A percentile compares a stretch with the other conserved stretches of the same genome.
Conservation (phyloP, 2,329 filamentous ascomycete species). For the Periconia macrospinosa region DNA sequence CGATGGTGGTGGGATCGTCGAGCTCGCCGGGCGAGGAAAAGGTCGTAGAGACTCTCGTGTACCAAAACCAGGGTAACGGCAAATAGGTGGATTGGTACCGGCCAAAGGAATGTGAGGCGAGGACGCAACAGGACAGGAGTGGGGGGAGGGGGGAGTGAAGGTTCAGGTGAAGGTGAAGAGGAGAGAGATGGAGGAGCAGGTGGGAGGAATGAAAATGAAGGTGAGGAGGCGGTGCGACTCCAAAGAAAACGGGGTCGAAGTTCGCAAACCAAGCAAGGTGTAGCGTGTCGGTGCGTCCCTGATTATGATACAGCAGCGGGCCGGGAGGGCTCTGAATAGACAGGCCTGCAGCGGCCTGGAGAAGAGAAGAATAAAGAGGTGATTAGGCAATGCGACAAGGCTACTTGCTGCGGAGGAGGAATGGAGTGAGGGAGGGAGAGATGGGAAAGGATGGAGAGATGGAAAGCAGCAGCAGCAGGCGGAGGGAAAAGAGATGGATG, state of each 20-base stretch:
- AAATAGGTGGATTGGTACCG: constrained; percentile 41
- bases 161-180: constrained; percentile 25
- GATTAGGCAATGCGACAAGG: constrained; percentile 36
- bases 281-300: constrained; percentile 1
- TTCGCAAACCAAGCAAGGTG: not conserved
- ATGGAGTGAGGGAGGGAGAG: constrained; percentile 3
- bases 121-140: constrained; percentile 9
- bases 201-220: not conserved
- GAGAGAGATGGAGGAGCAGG: not conserved
- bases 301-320: constrained; percentile 37
- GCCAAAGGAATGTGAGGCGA: constrained; percentile 46
- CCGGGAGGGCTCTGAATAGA: constrained; percentile 30
- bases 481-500: constrained; percentile 4
- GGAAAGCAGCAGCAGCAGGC: constrained; percentile 10
- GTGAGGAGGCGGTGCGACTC: not conserved
- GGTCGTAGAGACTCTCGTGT: constrained; percentile 36
- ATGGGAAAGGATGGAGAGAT: constrained; percentile 14
- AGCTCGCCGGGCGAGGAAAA: constrained; percentile 23
- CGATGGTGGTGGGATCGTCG: constrained; percentile 23
- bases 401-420: constrained; percentile 28
- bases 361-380: constrained; percentile 30
- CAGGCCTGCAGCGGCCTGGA: constrained; percentile 39
- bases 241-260: not conserved
- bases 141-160: constrained; percentile 6
- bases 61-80: constrained; percentile 43